These are phyloP conservation scores for Talaromyces verruculosus DNA, from an alignment of 2,329 filamentous ascomycete genomes.

Conservation along the genomic window DNA sequence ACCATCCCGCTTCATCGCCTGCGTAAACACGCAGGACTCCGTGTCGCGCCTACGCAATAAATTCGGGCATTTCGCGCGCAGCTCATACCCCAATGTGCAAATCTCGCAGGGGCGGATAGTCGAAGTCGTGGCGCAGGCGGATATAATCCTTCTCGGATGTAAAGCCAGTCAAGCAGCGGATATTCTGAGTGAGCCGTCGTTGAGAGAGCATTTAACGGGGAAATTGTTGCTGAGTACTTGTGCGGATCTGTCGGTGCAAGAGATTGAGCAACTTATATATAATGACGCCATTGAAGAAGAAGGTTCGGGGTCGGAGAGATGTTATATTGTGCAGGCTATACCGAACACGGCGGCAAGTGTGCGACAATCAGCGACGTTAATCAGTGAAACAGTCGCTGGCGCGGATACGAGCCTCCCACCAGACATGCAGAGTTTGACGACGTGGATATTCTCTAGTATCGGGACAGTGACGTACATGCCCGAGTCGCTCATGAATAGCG, in stretches of 20 bases:
- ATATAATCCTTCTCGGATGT: slow-evolving; percentile 19
- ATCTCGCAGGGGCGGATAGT: slow-evolving; percentile 16
- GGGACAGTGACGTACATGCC: slow-evolving; percentile 18
- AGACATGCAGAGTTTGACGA: slow-evolving; percentile 17
- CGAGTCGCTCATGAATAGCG: slow-evolving; percentile 15
- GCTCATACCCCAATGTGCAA: slow-evolving; percentile 18
- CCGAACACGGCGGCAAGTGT: slow-evolving; percentile 15
- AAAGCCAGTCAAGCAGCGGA: slow-evolving; percentile 4
- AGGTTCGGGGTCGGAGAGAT: not conserved
- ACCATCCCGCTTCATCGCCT: slow-evolving; percentile 19
- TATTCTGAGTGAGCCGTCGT: slow-evolving; percentile 11
- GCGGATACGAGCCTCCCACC: slow-evolving; percentile 15
- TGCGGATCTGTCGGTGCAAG: slow-evolving; percentile 13
- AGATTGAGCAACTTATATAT: slow-evolving; percentile 20
- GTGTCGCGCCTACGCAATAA: slow-evolving; percentile 18
- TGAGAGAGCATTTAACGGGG: slow-evolving; percentile 6
- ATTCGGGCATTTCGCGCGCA: slow-evolving; percentile 20
- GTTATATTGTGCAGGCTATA: slow-evolving; percentile 18
- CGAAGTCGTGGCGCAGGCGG: slow-evolving; percentile 18
- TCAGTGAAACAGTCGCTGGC: slow-evolving; percentile 16
- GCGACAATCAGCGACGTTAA: slow-evolving; percentile 20
- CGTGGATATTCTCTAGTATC: slow-evolving; percentile 22
- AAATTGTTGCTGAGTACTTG: slow-evolving; percentile 20
- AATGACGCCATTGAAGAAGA: slow-evolving; percentile 7
- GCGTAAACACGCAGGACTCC: slow-evolving; percentile 19